Conservation (phyloP, 352 stramenopile species). For the Phytophthora citrophthora region DNA sequence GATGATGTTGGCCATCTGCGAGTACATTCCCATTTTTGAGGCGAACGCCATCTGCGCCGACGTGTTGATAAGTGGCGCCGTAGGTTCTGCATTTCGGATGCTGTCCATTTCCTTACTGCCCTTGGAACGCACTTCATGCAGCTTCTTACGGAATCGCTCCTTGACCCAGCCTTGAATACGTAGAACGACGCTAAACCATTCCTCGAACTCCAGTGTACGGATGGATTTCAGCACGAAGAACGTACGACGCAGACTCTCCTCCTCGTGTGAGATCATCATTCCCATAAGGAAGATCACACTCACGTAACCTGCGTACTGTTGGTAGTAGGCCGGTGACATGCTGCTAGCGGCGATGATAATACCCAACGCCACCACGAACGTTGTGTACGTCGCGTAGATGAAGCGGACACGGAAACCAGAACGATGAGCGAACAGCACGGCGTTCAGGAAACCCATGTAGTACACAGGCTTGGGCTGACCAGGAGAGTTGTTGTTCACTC, state of each 20-base stretch:
- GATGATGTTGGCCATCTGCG: slow-evolving; percentile 80
- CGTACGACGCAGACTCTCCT: slow-evolving; percentile 74
- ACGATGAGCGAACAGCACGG: slow-evolving; percentile 76
- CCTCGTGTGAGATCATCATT: slow-evolving; percentile 89
- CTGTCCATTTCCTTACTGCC: slow-evolving; percentile 46
- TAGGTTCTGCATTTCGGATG: slow-evolving; percentile 7
- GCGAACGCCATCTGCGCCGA: slow-evolving; percentile 75
- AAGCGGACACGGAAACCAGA: slow-evolving; percentile 83
- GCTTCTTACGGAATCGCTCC: slow-evolving; percentile 64
- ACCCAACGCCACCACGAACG: slow-evolving; percentile 61
- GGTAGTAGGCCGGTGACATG: slow-evolving; percentile 62
- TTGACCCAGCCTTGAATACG: slow-evolving; percentile 80
- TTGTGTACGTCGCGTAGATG: slow-evolving; percentile 81
- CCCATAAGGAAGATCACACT: slow-evolving; percentile 71
- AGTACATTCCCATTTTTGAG: slow-evolving; percentile 83
- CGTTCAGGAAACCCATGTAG: slow-evolving; percentile 87
- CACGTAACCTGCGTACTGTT: slow-evolving; percentile 76
- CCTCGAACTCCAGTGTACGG: slow-evolving; percentile 80
- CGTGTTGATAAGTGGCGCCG: slow-evolving; percentile 64
- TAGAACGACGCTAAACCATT: slow-evolving; percentile 80
- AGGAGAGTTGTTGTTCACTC: slow-evolving; percentile 16
- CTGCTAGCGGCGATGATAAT: slow-evolving; percentile 71
- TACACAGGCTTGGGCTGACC: slow-evolving; percentile 78
- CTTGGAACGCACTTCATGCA: slow-evolving; percentile 62
- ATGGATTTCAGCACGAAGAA: slow-evolving; percentile 89